phyloP scores from a whole-genome alignment of 495 filamentous ascomycete species.

The Talaromyces wortmannii region DNA sequence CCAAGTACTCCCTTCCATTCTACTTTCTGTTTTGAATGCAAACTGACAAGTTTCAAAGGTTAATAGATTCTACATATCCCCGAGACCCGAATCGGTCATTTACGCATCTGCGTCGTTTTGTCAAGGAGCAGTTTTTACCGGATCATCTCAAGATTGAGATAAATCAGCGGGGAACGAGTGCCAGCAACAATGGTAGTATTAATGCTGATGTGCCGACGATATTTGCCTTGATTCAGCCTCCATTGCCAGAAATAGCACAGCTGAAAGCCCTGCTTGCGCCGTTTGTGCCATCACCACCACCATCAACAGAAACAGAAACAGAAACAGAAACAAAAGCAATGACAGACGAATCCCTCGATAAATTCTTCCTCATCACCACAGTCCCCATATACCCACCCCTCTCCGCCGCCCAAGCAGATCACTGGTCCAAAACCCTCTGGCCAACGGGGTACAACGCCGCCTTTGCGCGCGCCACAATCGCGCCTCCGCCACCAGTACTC shows the following conservation, averaged over 20 bases:
- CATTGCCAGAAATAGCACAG: slow-evolving; percentile 19
- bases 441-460: slow-evolving; percentile 81
- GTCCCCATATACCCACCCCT: slow-evolving; percentile 74
- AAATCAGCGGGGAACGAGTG: not conserved
- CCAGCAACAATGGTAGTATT: not conserved
- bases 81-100: slow-evolving; percentile 54
- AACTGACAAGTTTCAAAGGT: slow-evolving; percentile 13
- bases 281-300: slow-evolving; percentile 21
- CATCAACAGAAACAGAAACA: slow-evolving; percentile 18
- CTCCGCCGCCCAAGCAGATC: slow-evolving; percentile 63
- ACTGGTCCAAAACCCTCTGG: slow-evolving; percentile 77
- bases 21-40: not conserved
- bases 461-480: slow-evolving; percentile 39
- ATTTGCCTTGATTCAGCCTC: slow-evolving; percentile 31
- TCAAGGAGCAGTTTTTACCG: slow-evolving; percentile 65
- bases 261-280: slow-evolving; percentile 27
- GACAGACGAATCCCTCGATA: slow-evolving; percentile 1
- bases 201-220: slow-evolving; percentile 16
- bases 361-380: slow-evolving; percentile 35
- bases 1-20: slow-evolving; percentile 25
- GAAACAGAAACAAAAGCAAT: slow-evolving; percentile 26
- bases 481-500: slow-evolving; percentile 48
- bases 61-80: slow-evolving; percentile 39
- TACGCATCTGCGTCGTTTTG: slow-evolving; percentile 76
- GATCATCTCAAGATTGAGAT: slow-evolving; percentile 25